Conservation (phyloP, 2,329 filamentous ascomycete species). For the Fusarium tupiense region DNA sequence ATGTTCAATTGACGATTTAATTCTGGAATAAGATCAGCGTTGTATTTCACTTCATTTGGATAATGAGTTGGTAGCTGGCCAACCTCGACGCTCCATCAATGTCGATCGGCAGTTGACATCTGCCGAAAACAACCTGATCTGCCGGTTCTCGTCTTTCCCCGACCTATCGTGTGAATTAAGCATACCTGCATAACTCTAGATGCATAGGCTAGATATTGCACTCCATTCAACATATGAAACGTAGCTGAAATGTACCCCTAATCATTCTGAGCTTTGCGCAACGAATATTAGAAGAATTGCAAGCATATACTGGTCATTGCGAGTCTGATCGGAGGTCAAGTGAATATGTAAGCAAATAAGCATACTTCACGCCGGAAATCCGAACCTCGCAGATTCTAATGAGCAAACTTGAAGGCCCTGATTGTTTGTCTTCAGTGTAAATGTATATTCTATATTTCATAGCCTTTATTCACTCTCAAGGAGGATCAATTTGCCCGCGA, state of each 20-base stretch:
- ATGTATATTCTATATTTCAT: not conserved
- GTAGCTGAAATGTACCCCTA: no score
- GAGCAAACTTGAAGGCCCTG: fast-evolving
- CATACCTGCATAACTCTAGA: not conserved
- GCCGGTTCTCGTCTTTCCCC: not conserved
- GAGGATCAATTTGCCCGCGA: not conserved
- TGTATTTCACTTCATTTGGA: not conserved
- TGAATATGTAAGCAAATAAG: no score
- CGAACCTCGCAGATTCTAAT: fast-evolving
- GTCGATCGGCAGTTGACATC: not conserved
- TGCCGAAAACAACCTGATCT: not conserved
- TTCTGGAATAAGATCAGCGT: not conserved
- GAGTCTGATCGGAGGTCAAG: no score
- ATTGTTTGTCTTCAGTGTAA: fast-evolving
- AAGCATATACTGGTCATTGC: no score
- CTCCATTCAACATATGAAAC: fast-evolving
- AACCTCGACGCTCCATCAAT: no score
- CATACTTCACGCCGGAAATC: not conserved
- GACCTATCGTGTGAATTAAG: not conserved
- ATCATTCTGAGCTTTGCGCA: fast-evolving
- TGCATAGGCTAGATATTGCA: not conserved
- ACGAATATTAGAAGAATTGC: not conserved
- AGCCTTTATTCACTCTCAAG: not conserved
- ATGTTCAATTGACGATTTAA: not conserved
- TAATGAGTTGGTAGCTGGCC: not conserved